Evolutionary conservation across 441 rosid species (phyloP), one percentile per base, ranked within the genome.

Genomic region (Metrosideros polymorpha): DNA sequence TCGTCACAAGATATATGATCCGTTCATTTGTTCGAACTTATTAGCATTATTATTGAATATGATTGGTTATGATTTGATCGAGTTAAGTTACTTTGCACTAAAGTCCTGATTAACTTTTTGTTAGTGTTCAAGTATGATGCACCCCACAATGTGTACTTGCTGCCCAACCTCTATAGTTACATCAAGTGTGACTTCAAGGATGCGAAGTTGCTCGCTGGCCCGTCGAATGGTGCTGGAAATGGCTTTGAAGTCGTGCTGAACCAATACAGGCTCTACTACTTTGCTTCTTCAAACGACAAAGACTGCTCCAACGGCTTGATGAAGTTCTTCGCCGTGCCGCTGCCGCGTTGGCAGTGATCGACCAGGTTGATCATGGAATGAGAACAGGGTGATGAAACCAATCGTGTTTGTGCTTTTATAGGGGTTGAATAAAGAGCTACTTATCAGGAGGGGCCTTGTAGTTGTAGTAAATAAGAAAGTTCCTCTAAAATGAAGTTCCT

Each of bases 321-420:
- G 91, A 89, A 89, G 90, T 77, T 89, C 89, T 88, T 86, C 17
- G 88, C 52, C 42, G 75, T 88, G 66, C 90, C 88, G 4, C 83
- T 85, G 63, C 90, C 88, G 6, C 90, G 82, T 51, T 82, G 89
- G 84, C n/a, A 53, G 7, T 53, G 63, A 83, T 51, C 29, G 47
- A 83, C 84, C 12, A 25, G 8, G 47, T 30, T 52, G 42, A 35
- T 35, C 24, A 30, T 24, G 39, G 45, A 25, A 19, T 42, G 13
- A 50, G 45, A 53, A 55, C 59, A 1, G 47, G 84, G 45, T 7
- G 47, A 55, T 6, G 61, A 83, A 35, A 52, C 19, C 13, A 47
- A 66, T 66, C 30, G n/a, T 52, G 45, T 19, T 22, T 83, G 45
- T 71, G 27, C 47, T 71, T 6, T 71, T 22, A 39, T 71, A 0